Evolutionary conservation across 495 filamentous ascomycete species (phyloP), one percentile per base, ranked within the genome.

Genomic region (Penicillium steckii): DNA sequence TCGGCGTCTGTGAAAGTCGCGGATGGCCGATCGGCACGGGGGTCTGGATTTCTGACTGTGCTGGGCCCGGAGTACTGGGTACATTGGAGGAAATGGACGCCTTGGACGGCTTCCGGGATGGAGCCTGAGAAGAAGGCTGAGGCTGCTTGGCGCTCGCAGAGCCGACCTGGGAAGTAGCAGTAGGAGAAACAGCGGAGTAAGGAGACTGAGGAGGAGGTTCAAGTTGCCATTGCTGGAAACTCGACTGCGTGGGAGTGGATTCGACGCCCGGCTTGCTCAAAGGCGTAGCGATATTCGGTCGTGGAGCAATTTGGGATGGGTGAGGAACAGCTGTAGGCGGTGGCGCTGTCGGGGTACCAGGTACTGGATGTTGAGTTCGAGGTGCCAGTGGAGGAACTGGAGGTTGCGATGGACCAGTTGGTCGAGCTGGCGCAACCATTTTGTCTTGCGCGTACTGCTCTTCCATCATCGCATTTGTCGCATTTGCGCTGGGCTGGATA

Each of bases 141-240:
- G 67, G 61, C 24, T 46, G 59, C 44, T 60, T 66, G 12, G 48
- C 17, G 48, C 35, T 25, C 26, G 56, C 40, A n/a, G 60, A 52
- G 4, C 41, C 52, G 3, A 44, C 10, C 25, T 57, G 53, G 2
- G 60, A 57, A 13, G 53, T 44, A 24, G 37, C 27, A 23, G 50
- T 41, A 17, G 69, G 50, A 58, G 68, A 44, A 51, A 59, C 45
- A 43, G 59, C 10, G 65, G 68, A 45, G 67, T 67, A 71, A 30
- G 72, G 67, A n/a, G 69, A 68, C 18, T 71, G 65, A n/a, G 69
- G 64, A 45, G 61, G 51, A 37, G 67, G 60, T 41, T 73, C 67
- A 9, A 75, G 60, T 18, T 71, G 63, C 68, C 70, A 73, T 47
- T 76, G 75, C 49, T 74, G 69, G 55, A 76, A 72, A 45, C 59